A percentile compares a stretch with the other conserved stretches of the same genome.
These are phyloP conservation scores for Xylaria sp. DNA, from an alignment of 2,329 filamentous ascomycete genomes.

Conservation along the genomic window DNA sequence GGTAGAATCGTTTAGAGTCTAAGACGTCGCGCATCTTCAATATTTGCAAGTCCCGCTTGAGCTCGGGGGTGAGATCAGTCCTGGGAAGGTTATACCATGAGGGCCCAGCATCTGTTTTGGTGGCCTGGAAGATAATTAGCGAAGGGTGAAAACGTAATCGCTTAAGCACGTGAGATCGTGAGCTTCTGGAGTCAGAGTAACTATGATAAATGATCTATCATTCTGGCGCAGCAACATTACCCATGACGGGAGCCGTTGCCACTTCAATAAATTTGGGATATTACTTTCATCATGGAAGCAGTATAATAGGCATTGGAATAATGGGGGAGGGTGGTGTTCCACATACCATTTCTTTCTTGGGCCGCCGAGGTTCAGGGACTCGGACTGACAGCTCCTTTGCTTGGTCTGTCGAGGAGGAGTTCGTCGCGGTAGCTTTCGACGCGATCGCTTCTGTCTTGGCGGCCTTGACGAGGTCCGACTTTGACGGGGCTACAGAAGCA, in stretches of 20 bases:
- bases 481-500: slow-evolving; percentile 37
- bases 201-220: slow-evolving; percentile 65
- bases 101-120: slow-evolving; percentile 66
- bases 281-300: slow-evolving; percentile 72
- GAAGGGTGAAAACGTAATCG: slow-evolving; percentile 2
- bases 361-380: slow-evolving; percentile 30
- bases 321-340: neutral
- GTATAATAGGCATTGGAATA: no score
- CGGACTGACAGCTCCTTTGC: slow-evolving; percentile 32
- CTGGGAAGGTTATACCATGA: slow-evolving; percentile 88
- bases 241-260: slow-evolving; percentile 80
- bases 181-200: slow-evolving; percentile 66
- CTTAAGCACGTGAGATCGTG: slow-evolving; percentile 25
- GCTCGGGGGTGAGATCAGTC: slow-evolving; percentile 79
- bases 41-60: slow-evolving; percentile 88
- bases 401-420: slow-evolving; percentile 13
- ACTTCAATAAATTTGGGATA: slow-evolving; percentile 75
- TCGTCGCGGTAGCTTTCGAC: slow-evolving; percentile 9
- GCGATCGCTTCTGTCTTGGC: slow-evolving; percentile 10
- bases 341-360: slow-evolving; percentile 39
- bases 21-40: slow-evolving; percentile 87
- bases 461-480: slow-evolving; percentile 33
- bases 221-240: slow-evolving; percentile 68
- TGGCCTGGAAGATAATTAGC: slow-evolving; percentile 32
- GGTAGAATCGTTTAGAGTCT: slow-evolving; percentile 86